A percentile compares a stretch with the other conserved stretches of the same genome.
Evolutionary conservation across 2,329 filamentous ascomycete species (phyloP).

Genomic region (Fusarium poae): DNA sequence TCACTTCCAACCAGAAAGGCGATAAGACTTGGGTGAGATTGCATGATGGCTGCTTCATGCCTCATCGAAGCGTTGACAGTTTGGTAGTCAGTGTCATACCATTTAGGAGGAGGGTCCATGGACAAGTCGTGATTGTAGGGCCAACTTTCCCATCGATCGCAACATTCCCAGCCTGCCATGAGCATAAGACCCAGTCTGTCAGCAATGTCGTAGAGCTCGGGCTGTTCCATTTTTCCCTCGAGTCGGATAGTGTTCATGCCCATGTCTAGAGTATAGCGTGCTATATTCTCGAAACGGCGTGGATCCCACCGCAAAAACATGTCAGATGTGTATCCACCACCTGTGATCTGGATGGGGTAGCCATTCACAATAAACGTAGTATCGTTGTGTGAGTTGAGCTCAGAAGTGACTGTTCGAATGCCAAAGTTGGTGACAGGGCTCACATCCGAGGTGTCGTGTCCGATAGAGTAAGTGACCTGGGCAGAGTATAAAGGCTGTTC

Average conservation of each 20-base stretch:
- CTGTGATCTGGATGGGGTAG: background rate
- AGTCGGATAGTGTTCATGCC: slow-evolving; percentile 9
- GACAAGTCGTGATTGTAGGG: slow-evolving; percentile 6
- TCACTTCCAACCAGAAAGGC: slow-evolving; percentile 1
- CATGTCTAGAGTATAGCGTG: slow-evolving; percentile 3
- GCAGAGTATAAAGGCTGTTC: background rate
- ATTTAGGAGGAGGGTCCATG: background rate
- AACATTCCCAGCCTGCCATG: background rate
- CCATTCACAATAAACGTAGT: background rate
- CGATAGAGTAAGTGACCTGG: background rate
- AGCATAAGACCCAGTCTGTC: background rate
- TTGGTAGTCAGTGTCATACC: background rate
- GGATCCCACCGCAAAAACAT: slow-evolving; percentile 8
- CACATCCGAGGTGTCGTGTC: background rate
- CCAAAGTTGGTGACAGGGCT: slow-evolving; percentile 1
- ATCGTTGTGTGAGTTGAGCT: background rate
- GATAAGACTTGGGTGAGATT: background rate
- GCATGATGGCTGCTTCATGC: slow-evolving; percentile 4
- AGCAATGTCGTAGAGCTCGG: background rate
- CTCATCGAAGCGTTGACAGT: slow-evolving; percentile 2
- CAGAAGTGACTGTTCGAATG: background rate
- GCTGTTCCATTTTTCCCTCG: slow-evolving; percentile 10
- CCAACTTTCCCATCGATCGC: slow-evolving; percentile 11
- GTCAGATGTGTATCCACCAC: background rate
- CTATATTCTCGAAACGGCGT: background rate